Evolutionary conservation across 805 yeast genomes (phyloP).

Genomic region (Saccharomycopsis oosterbeekiorum): DNA sequence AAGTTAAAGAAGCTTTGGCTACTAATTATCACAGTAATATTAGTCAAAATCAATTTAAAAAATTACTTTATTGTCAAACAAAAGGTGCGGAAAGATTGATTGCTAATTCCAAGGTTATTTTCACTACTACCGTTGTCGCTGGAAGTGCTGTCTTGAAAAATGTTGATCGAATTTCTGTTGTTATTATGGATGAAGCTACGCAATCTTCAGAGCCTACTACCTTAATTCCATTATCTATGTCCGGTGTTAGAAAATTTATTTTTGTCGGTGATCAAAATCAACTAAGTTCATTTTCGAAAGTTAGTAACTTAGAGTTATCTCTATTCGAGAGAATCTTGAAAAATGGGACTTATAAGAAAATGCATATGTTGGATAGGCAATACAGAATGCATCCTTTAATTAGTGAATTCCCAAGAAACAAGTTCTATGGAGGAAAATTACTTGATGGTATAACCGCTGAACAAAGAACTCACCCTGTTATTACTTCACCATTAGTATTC

Average conservation of each 20-base stretch:
- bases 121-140: conserved; percentile 64
- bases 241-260: conserved; percentile 55
- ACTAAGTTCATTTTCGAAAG: conserved; percentile 59
- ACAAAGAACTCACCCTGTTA: conserved; percentile 37
- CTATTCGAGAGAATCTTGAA: conserved; percentile 56
- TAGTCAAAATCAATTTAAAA: conserved; percentile 39
- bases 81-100: conserved; percentile 40
- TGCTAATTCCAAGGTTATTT: conserved; percentile 58
- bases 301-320: conserved; percentile 56
- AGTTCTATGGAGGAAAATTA: conserved; percentile 40
- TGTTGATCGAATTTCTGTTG: conserved; percentile 47
- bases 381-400: conserved; percentile 61
- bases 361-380: conserved; percentile 61
- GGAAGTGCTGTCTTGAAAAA: conserved; percentile 57
- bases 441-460: conserved; percentile 50
- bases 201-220: conserved; percentile 69
- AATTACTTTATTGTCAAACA: conserved; percentile 35
- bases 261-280: conserved; percentile 74
- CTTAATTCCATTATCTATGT: conserved; percentile 59
- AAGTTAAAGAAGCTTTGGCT: conserved; percentile 34
- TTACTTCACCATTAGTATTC: conserved; percentile 47
- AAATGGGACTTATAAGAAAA: conserved; percentile 50
- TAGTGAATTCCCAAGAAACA: conserved; percentile 46
- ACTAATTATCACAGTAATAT: conserved; percentile 32
- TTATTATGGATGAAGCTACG: conserved; percentile 72